Evolutionary conservation across 108 stramenopile species (phyloP).

Genomic region (Cyclotella choctawhatcheeana): DNA sequence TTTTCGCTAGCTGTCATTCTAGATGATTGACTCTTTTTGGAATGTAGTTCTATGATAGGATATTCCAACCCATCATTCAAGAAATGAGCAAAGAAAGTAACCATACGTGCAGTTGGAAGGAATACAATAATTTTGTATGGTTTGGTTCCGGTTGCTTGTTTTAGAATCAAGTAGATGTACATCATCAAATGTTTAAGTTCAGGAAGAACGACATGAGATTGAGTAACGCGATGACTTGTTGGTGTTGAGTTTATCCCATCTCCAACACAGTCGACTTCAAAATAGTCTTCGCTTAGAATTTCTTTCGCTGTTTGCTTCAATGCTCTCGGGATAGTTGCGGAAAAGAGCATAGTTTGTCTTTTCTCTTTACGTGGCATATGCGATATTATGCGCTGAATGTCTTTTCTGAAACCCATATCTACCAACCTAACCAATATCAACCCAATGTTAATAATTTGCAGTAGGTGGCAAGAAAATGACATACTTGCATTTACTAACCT

Average conservation of each 20-base stretch:
- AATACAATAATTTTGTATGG: conserved; percentile 78
- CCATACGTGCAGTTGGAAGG: conserved; percentile 82
- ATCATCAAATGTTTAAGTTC: conserved; percentile 23
- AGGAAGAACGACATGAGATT: conserved; percentile 52
- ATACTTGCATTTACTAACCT: conserved; percentile 87
- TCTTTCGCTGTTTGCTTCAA: conserved; percentile 52
- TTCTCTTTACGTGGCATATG: conserved; percentile 63
- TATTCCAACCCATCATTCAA: conserved; percentile 52
- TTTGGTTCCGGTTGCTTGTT: conserved; percentile 49
- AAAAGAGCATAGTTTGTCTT: conserved; percentile 85
- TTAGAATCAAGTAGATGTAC: conserved; percentile 40
- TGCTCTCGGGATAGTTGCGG: conserved; percentile 73
- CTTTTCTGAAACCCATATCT: conserved; percentile 87
- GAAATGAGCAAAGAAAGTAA: conserved; percentile 66
- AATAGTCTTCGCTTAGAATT: conserved; percentile 39
- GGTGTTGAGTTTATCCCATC: conserved; percentile 41
- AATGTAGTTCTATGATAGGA: conserved; percentile 74
- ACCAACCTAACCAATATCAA: no score
- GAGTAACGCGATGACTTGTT: conserved; percentile 52
- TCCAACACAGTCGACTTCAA: conserved; percentile 58
- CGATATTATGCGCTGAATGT: conserved; percentile 68
- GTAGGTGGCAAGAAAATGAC: no score
- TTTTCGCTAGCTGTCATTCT: conserved; percentile 62
- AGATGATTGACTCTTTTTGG: conserved; percentile 74
- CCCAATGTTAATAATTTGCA: no score